These are phyloP conservation scores for Lomentospora prolificans DNA, from an alignment of 2,329 filamentous ascomycete genomes.

Conservation along the genomic window DNA sequence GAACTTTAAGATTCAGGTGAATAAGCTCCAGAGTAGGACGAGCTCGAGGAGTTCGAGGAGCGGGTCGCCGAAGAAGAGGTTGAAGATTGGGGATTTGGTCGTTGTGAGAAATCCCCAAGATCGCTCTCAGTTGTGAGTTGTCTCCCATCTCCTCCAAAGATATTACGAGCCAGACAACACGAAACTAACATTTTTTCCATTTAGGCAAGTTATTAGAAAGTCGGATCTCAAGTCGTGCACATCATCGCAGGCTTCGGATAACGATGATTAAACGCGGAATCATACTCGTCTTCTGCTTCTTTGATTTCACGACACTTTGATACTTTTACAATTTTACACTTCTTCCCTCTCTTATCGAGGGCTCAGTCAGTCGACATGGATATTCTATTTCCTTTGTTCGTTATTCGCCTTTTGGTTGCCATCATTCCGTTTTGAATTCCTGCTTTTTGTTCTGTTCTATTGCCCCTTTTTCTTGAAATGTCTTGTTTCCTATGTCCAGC, in stretches of 20 bases:
- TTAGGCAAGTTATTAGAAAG: conserved; percentile 7
- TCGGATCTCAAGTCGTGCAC: conserved; percentile 1
- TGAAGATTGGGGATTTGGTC: conserved; percentile 3
- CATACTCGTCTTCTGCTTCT: background rate
- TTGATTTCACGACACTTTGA: no score
- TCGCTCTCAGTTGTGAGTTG: background rate
- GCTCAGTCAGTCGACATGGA: background rate
- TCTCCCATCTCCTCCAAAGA: background rate
- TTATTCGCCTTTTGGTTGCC: background rate
- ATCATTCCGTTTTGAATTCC: no score
- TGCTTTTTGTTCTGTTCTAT: background rate
- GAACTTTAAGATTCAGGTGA: background rate
- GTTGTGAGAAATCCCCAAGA: conserved; percentile 8
- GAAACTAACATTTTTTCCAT: background rate
- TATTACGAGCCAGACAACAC: background rate
- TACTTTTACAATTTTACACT: background rate
- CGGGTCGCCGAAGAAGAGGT: conserved; percentile 6
- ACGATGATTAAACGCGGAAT: background rate
- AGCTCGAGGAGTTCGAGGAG: background rate
- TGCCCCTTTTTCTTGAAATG: background rate
- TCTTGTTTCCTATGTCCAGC: background rate
- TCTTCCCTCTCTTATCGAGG: background rate
- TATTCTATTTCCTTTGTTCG: background rate
- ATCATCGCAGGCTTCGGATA: conserved; percentile 6
- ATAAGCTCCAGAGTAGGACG: background rate